These are phyloP conservation scores for Vitis hybrid DNA, from an alignment of 177 flowering plant species.

Conservation along the genomic window DNA sequence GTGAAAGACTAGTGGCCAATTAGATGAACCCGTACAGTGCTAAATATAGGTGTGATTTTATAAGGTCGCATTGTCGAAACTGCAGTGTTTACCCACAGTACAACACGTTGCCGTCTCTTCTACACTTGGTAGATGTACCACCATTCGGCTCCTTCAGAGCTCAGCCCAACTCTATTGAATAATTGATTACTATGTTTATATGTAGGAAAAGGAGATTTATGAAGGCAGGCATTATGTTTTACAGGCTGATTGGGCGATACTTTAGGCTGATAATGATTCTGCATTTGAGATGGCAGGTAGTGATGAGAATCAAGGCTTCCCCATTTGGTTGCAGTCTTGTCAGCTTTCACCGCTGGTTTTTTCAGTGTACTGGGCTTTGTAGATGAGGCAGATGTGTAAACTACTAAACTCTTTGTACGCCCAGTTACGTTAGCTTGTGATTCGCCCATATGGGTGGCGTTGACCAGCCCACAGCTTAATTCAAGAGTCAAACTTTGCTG, in stretches of 20 bases:
- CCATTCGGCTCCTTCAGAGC: not conserved
- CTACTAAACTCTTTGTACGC: not conserved
- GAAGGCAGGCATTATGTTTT: not conserved
- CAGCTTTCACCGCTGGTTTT: not conserved
- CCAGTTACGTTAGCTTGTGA: not conserved
- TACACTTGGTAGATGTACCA: constrained; percentile 8
- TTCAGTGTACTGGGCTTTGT: not conserved
- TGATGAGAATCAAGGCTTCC: constrained; percentile 5
- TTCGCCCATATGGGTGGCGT: not conserved
- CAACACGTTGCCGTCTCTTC: constrained; percentile 24
- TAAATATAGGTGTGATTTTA: constrained; percentile 9
- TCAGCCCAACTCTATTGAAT: not conserved
- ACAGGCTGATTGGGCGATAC: not conserved
- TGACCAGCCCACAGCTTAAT: not conserved
- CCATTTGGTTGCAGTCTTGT: constrained; percentile 11
- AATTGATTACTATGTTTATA: not conserved
- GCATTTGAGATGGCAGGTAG: not conserved
- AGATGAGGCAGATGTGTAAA: too few relatives aligned
- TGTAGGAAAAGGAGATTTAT: not conserved
- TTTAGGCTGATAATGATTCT: constrained; percentile 1
- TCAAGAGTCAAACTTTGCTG: too few relatives aligned
- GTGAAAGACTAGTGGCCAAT: constrained; percentile 27
- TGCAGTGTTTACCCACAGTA: constrained; percentile 29
- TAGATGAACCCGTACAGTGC: constrained; percentile 5
- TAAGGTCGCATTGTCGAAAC: constrained; percentile 20